A percentile compares a stretch with the other conserved stretches of the same genome.
Evolutionary conservation across 495 filamentous ascomycete genomes (phyloP).

Genomic region (Stereocaulon alpinum): DNA sequence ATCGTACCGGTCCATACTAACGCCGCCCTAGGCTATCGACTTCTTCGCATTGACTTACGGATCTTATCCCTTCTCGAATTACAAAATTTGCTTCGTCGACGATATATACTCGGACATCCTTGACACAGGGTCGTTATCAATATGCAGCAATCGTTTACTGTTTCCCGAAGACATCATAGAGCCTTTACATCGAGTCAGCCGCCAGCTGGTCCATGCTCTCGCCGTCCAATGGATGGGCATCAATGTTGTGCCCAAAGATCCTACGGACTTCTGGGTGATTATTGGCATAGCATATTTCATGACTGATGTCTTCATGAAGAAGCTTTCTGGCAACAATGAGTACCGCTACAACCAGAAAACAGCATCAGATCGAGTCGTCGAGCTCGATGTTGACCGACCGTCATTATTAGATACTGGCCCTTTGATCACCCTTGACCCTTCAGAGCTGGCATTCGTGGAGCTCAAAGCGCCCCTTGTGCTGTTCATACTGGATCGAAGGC

Average conservation of each 20-base stretch:
- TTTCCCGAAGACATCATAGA: slow-evolving; percentile 76
- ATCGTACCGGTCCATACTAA: neutral
- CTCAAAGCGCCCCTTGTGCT: slow-evolving; percentile 87
- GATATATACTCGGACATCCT: slow-evolving; percentile 64
- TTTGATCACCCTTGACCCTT: slow-evolving; percentile 65
- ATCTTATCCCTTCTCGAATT: slow-evolving; percentile 75
- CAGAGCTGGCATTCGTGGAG: slow-evolving; percentile 77
- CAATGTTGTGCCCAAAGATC: slow-evolving; percentile 69
- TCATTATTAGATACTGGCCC: slow-evolving; percentile 72
- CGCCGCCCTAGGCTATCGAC: slow-evolving; percentile 53
- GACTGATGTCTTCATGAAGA: slow-evolving; percentile 81
- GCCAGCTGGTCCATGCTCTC: slow-evolving; percentile 67
- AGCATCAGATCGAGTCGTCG: slow-evolving; percentile 68
- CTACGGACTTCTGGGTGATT: slow-evolving; percentile 82
- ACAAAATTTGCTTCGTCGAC: slow-evolving; percentile 89
- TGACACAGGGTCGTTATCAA: slow-evolving; percentile 67
- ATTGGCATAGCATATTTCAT: slow-evolving; percentile 88
- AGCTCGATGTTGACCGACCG: slow-evolving; percentile 71
- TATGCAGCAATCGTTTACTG: slow-evolving; percentile 79
- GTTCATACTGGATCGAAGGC: slow-evolving; percentile 82
- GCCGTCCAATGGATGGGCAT: slow-evolving; percentile 93
- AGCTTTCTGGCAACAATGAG: slow-evolving; percentile 86
- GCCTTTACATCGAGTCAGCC: slow-evolving; percentile 64
- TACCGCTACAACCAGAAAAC: slow-evolving; percentile 85
- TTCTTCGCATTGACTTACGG: slow-evolving; percentile 76